Evolutionary conservation across 2,329 filamentous ascomycete genomes (phyloP).

Genomic region (Arachnomyces sp.): DNA sequence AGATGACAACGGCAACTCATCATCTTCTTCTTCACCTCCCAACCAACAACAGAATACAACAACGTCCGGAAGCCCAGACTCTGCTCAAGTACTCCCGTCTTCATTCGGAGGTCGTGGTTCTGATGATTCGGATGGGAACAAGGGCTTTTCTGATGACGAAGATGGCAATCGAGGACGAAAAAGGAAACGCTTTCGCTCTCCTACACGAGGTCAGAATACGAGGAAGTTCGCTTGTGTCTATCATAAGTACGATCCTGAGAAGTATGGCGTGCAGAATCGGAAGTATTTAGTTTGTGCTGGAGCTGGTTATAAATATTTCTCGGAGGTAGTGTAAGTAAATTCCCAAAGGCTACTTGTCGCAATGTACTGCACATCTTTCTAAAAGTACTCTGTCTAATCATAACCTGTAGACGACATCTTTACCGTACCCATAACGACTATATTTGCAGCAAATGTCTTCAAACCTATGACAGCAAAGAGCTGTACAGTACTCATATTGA

Average conservation of each 20-base stretch:
- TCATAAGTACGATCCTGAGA: constrained; percentile 3
- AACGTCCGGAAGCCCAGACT: too few species aligned
- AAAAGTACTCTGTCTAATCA: too few species aligned
- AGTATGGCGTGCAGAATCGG: constrained; percentile 3
- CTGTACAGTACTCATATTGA: neutral
- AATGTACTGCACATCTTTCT: too few species aligned
- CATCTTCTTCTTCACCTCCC: too few species aligned
- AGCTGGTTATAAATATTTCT: constrained; percentile 1
- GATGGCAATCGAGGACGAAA: constrained; percentile 3
- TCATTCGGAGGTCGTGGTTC: too few species aligned
- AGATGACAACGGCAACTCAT: too few species aligned
- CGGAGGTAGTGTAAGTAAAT: constrained; percentile 1
- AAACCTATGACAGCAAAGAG: neutral
- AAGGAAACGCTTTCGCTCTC: constrained; percentile 2
- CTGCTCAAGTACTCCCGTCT: too few species aligned
- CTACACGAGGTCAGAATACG: neutral
- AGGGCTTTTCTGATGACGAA: neutral
- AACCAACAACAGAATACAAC: too few species aligned
- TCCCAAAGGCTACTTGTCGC: neutral
- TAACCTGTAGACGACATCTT: constrained; percentile 1
- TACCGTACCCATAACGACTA: neutral
- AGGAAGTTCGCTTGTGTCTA: constrained; percentile 2
- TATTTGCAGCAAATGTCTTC: constrained; percentile 1
- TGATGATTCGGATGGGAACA: too few species aligned
- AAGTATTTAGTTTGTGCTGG: constrained; percentile 3